A percentile compares a stretch with the other conserved stretches of the same genome.
phyloP scores from a whole-genome alignment of 2,329 filamentous ascomycete genomes.

The Pestalotiopsis fici region DNA sequence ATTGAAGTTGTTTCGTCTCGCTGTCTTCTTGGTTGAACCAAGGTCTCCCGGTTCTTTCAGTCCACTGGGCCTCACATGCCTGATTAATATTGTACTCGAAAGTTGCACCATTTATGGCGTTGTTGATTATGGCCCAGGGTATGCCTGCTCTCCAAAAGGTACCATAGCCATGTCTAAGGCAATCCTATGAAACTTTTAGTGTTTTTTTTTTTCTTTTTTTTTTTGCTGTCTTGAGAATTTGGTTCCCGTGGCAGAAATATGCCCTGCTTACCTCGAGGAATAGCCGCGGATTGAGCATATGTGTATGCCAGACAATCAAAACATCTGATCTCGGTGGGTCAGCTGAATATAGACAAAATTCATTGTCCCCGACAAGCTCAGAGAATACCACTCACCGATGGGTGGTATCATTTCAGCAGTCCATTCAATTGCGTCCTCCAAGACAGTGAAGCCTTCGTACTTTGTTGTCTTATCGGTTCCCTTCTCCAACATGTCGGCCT shows the following conservation, averaged over 20 bases:
- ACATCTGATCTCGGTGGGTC: constrained; percentile 51
- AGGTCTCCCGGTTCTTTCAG: constrained; percentile 39
- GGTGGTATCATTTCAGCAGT: constrained; percentile 48
- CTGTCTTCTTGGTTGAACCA: constrained; percentile 61
- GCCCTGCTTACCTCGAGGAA: constrained; percentile 30
- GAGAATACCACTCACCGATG: constrained; percentile 48
- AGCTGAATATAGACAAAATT: not conserved
- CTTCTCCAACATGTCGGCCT: constrained; percentile 28
- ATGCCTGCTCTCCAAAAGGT: constrained; percentile 61
- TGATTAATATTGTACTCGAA: constrained; percentile 54
- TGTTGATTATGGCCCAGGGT: constrained; percentile 61
- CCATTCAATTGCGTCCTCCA: constrained; percentile 32
- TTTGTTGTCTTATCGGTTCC: constrained; percentile 3
- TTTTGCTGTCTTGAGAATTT: not conserved
- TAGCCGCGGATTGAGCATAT: constrained; percentile 72
- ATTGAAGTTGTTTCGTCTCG: constrained; percentile 38
- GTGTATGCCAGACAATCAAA: constrained; percentile 74
- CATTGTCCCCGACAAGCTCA: constrained; percentile 12
- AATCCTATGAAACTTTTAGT: constrained; percentile 56
- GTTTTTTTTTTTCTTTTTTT: not conserved
- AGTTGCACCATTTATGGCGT: constrained; percentile 49
- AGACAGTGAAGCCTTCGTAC: constrained; percentile 32
- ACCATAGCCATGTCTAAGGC: constrained; percentile 54
- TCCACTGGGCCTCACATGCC: constrained; percentile 46
- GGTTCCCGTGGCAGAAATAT: too few species aligned